Evolutionary conservation across 31 red algal species (phyloP).

Genomic region (Odonthalia washingtoniensis): DNA sequence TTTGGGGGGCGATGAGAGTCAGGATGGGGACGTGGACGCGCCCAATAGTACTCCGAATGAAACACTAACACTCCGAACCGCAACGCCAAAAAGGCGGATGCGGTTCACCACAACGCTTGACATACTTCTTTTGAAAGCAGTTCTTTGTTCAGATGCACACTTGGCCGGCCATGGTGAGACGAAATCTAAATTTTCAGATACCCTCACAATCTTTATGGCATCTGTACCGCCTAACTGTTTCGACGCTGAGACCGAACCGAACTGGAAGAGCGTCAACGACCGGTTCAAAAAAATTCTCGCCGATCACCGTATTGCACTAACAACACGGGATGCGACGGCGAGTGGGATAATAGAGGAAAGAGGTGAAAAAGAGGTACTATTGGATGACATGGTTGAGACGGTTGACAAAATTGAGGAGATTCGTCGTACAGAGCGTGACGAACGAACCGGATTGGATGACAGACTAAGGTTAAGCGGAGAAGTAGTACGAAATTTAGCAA

Average conservation of each 20-base stretch:
- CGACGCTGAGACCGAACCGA: not conserved
- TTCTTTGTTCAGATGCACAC: not conserved
- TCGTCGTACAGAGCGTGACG: not conserved
- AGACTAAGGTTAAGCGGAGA: not conserved
- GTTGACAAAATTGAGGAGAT: not conserved
- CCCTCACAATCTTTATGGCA: not conserved
- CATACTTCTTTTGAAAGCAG: not conserved
- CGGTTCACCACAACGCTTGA: not conserved
- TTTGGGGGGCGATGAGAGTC: no score
- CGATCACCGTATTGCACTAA: not conserved
- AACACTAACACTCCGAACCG: no score
- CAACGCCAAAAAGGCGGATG: not conserved
- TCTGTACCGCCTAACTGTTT: not conserved
- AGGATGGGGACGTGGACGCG: no score
- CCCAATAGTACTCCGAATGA: no score
- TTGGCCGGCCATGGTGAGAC: not conserved
- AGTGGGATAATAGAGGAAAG: not conserved
- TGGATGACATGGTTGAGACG: not conserved
- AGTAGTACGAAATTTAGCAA: no score
- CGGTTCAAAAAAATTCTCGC: not conserved
- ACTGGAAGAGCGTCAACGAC: not conserved
- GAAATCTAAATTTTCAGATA: not conserved
- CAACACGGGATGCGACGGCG: not conserved
- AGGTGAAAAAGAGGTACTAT: not conserved
- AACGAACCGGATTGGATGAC: not conserved